Conservation (phyloP, 768 basidiomycete species). For the Suillus fuscotomentosus region DNA sequence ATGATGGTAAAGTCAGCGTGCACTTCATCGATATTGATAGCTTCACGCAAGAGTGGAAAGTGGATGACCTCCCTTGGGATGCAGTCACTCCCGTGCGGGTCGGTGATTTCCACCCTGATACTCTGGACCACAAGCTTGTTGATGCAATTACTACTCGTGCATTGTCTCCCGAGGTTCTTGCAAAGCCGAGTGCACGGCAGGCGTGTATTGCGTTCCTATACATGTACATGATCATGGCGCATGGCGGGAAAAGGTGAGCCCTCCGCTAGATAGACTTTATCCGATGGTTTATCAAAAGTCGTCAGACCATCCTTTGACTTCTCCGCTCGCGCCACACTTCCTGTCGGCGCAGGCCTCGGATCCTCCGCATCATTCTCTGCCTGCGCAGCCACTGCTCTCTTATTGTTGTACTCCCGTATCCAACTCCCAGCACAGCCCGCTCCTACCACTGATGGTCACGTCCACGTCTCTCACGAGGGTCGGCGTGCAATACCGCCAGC, state of each 20-base stretch:
- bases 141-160: slow-evolving; percentile 59
- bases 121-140: slow-evolving; percentile 71
- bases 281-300: slow-evolving; percentile 7
- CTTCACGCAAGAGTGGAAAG: slow-evolving; percentile 80
- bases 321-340: slow-evolving; percentile 82
- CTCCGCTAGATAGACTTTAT: slow-evolving; percentile 9
- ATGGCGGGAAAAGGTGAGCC: slow-evolving; percentile 54
- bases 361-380: slow-evolving; percentile 96
- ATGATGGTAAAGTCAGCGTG: slow-evolving; percentile 71
- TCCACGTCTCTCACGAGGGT: slow-evolving; percentile 64
- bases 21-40: slow-evolving; percentile 77
- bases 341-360: slow-evolving; percentile 93
- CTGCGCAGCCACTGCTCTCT: slow-evolving; percentile 77
- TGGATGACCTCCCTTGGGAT: slow-evolving; percentile 78
- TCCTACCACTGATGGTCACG: slow-evolving; percentile 46
- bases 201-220: slow-evolving; percentile 84
- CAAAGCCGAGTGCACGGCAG: slow-evolving; percentile 37
- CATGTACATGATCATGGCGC: slow-evolving; percentile 80
- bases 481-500: slow-evolving; percentile 60
- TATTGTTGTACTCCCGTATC: slow-evolving; percentile 75
- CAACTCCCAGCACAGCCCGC: slow-evolving; percentile 49
- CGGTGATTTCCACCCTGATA: slow-evolving; percentile 56
- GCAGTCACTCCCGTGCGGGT: slow-evolving; percentile 52
- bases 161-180: slow-evolving; percentile 33
- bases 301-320: slow-evolving; percentile 76